Evolutionary conservation across 768 basidiomycete species (phyloP).

Genomic region (Psilocybe cyanescens): DNA sequence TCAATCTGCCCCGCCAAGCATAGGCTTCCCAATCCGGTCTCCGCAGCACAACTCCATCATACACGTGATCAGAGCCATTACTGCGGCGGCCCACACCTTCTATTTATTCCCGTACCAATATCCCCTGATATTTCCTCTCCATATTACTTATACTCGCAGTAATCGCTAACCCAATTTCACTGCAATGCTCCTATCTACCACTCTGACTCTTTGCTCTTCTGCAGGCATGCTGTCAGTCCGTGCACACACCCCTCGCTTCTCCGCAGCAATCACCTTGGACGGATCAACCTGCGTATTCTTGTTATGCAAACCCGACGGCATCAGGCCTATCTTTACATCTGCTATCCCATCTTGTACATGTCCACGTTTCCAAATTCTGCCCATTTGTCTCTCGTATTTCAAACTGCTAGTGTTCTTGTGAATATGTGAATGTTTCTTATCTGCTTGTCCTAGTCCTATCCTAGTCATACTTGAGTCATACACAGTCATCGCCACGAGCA

Average conservation of each 20-base stretch:
- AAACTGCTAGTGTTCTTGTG: neutral
- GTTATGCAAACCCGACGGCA: constrained; percentile 2
- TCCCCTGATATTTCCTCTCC: neutral
- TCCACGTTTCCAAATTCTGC: neutral
- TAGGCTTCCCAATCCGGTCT: constrained; percentile 11
- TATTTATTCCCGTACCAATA: neutral
- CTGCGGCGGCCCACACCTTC: neutral
- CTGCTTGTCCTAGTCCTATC: neutral
- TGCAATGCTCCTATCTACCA: neutral
- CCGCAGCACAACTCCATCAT: constrained; percentile 22
- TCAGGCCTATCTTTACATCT: neutral
- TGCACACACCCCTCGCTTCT: neutral
- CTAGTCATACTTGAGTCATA: neutral
- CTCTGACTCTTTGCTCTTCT: neutral
- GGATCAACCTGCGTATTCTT: constrained; percentile 1
- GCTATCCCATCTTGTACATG: constrained; percentile 1
- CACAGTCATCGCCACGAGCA: neutral
- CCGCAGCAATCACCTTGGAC: constrained; percentile 1
- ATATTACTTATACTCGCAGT: neutral
- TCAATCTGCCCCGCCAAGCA: constrained; percentile 8
- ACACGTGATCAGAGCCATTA: constrained; percentile 14
- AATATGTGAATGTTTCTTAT: neutral
- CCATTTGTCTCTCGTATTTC: neutral
- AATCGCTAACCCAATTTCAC: neutral
- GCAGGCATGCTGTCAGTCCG: neutral